phyloP scores from a whole-genome alignment of 1,139 yeast species.

The Saccharomyces pastorianus region DNA sequence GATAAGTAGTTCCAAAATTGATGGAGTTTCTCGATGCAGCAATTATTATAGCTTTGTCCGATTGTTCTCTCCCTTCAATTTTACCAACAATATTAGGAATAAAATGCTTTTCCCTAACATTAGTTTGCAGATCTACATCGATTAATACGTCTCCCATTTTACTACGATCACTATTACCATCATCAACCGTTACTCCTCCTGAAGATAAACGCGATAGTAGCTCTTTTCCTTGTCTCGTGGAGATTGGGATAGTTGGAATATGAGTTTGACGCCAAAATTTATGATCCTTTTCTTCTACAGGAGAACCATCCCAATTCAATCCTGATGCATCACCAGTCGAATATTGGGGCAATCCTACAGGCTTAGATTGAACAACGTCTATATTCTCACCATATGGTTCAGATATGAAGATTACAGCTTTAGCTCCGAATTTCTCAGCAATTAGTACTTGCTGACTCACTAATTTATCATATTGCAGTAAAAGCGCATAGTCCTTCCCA shows the following conservation, averaged over 20 bases:
- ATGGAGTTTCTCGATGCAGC: constrained; percentile 81
- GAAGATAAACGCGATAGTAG: constrained; percentile 39
- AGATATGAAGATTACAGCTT: constrained; percentile 44
- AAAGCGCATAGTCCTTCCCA: constrained; percentile 40
- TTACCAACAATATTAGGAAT: constrained; percentile 76
- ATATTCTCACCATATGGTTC: constrained; percentile 22
- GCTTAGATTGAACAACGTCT: constrained; percentile 51
- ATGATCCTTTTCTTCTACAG: constrained; percentile 33
- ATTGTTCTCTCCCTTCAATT: constrained; percentile 74
- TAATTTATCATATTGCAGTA: constrained; percentile 55
- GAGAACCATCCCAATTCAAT: constrained; percentile 65
- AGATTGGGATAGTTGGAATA: constrained; percentile 69
- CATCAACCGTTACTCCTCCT: constrained; percentile 34
- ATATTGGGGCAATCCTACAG: constrained; percentile 58
- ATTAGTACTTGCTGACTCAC: constrained; percentile 46
- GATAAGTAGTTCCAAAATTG: constrained; percentile 65
- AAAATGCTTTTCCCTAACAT: constrained; percentile 52
- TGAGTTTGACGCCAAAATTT: constrained; percentile 50
- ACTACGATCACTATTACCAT: constrained; percentile 21
- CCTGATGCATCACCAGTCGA: constrained; percentile 73
- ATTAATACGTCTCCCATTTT: constrained; percentile 30
- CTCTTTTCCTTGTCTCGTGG: constrained; percentile 57
- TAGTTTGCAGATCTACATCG: constrained; percentile 40
- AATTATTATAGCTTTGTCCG: constrained; percentile 61
- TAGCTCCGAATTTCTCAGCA: constrained; percentile 46